Evolutionary conservation across 139 green algal species (phyloP), one percentile per base, ranked within the genome.

Genomic region (Tetradesmus obliquus): DNA sequence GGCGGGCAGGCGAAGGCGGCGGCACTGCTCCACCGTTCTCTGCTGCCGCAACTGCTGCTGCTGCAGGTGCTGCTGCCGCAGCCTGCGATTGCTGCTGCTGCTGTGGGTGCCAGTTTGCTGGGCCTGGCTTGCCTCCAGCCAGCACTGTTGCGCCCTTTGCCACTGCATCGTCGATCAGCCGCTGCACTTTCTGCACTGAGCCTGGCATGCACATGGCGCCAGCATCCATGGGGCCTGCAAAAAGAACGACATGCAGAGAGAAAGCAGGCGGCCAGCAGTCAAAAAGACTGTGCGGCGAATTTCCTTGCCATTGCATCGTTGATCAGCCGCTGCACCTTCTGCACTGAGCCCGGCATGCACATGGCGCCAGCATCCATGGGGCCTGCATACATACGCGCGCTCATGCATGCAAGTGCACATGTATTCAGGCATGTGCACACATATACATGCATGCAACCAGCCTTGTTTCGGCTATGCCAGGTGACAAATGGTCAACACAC

Each of bases 181-280:
- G 91, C 88, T 98, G 97, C 10, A 99, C 93, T 88, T 97, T 96
- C 87, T 98, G 92, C 3, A 97, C 96, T 13, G 98, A 94, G 10
- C 97, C 96, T 54, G 98, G 97, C 97, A 99, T 97, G 95, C 97
- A 99, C 95, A 99, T 98, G 24, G 98, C 96, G 22, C 98, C 98
- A 91, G 94, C 96, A 93, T 99, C 98, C 76, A 99, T 96, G 0
- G 84, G 71, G 13, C 85, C 89, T 92, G 82, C 15, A 74, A 3
- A 62, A 3, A 55, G 20, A 83, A 13, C 5, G 8, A 55, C 20
- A 83, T 13, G 57, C 57, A 66, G 57, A 66, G 2, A 13, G 62
- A 12, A 72, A 72, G 62, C 62, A 72, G 62, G 62, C 62, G 13
- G 62, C 12, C 62, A 72, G 62, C 62, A 20, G 62, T 72, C 12